Percentiles rank a stretch among this genome's conserved stretches.
Conservation (phyloP, 345 rosid species). For the Syzygium jambos region DNA sequence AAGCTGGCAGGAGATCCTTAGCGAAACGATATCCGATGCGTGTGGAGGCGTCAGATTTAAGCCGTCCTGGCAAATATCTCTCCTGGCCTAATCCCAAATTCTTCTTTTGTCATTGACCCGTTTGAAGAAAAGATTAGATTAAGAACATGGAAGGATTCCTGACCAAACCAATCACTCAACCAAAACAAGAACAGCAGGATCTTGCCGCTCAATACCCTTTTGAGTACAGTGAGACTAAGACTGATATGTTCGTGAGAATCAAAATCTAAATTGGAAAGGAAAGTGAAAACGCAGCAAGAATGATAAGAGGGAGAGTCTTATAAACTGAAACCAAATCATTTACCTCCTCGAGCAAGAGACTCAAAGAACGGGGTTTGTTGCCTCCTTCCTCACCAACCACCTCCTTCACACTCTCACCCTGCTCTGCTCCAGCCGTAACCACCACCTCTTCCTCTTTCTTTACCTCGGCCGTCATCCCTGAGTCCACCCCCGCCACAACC, state of each 20-base stretch:
- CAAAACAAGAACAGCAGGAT: background rate
- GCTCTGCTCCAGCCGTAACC: background rate
- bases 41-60: background rate
- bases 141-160: background rate
- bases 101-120: background rate
- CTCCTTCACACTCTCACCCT: background rate
- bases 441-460: background rate
- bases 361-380: slow-evolving; percentile 1
- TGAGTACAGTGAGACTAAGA: background rate
- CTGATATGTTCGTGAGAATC: background rate
- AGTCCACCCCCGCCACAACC: background rate
- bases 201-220: background rate
- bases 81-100: background rate
- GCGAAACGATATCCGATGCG: background rate
- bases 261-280: background rate
- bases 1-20: background rate
- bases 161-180: background rate
- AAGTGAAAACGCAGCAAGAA: background rate
- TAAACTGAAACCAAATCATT: background rate
- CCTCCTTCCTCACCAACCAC: background rate
- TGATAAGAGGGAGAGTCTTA: background rate
- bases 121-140: background rate
- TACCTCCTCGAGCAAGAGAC: background rate
- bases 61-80: background rate
- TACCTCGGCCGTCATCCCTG: background rate